Evolutionary conservation across 345 rosid species (phyloP).

Genomic region (Physaria fendleri): DNA sequence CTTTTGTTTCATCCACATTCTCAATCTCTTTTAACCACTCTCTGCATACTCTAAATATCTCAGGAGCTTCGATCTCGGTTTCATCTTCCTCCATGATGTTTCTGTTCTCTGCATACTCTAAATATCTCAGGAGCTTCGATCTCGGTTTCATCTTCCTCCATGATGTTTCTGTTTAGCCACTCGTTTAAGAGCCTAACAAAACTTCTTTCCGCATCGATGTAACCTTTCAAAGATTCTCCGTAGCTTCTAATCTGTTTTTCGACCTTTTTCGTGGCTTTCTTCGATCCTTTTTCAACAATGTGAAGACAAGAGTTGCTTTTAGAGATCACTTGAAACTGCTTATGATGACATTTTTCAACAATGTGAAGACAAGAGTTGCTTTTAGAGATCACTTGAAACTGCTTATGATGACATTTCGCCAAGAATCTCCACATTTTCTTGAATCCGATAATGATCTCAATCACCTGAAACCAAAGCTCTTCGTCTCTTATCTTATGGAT

Average conservation of each 20-base stretch:
- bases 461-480: slow-evolving; percentile 19
- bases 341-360: slow-evolving; percentile 33
- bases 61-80: slow-evolving; percentile 28
- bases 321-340: slow-evolving; percentile 16
- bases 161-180: slow-evolving; percentile 34
- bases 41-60: slow-evolving; percentile 23
- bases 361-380: slow-evolving; percentile 29
- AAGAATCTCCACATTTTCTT: slow-evolving; percentile 25
- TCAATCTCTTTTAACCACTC: slow-evolving; percentile 31
- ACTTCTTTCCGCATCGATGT: slow-evolving; percentile 25
- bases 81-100: no score
- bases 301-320: slow-evolving; percentile 28
- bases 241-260: slow-evolving; percentile 22
- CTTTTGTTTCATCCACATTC: slow-evolving; percentile 22
- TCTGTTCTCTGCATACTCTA: slow-evolving; percentile 22
- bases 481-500: slow-evolving; percentile 30
- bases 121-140: slow-evolving; percentile 34
- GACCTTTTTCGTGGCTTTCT: slow-evolving; percentile 17
- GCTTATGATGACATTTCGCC: slow-evolving; percentile 32
- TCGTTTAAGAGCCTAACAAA: slow-evolving; percentile 30
- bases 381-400: slow-evolving; percentile 9
- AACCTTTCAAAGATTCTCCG: slow-evolving; percentile 24
- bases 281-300: slow-evolving; percentile 20
- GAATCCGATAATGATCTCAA: slow-evolving; percentile 19
- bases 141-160: slow-evolving; percentile 20